phyloP scores from a whole-genome alignment of 768 basidiomycete genomes.

The Suillus weaverae region DNA sequence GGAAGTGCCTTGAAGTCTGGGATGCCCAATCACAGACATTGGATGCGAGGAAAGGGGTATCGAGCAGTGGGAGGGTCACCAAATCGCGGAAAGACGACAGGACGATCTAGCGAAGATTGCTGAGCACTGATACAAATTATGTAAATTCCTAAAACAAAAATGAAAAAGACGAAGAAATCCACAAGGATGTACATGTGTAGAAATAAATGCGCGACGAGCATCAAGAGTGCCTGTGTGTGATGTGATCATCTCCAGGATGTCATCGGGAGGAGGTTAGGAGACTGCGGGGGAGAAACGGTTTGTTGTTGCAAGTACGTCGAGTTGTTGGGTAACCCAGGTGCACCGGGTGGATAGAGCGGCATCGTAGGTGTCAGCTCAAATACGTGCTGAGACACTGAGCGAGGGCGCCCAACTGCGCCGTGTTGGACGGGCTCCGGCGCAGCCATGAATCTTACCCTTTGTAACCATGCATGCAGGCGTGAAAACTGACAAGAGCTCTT shows the following conservation, averaged over 20 bases:
- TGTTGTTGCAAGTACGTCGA: conserved; percentile 50
- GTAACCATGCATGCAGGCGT: too few relatives aligned
- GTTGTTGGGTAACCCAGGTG: conserved; percentile 54
- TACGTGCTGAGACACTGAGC: conserved; percentile 67
- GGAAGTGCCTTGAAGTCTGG: too few relatives aligned
- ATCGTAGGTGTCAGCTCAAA: conserved; percentile 65
- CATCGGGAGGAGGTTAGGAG: conserved; percentile 44
- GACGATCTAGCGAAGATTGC: background rate
- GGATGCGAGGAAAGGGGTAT: too few relatives aligned
- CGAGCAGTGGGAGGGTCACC: too few relatives aligned
- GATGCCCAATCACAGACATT: too few relatives aligned
- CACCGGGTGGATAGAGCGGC: conserved; percentile 34
- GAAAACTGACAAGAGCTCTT: too few relatives aligned
- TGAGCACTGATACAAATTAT: conserved; percentile 10
- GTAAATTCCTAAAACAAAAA: conserved; percentile 8
- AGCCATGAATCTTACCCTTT: too few relatives aligned
- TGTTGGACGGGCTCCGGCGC: conserved; percentile 40
- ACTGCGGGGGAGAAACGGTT: conserved; percentile 54
- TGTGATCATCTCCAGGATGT: conserved; percentile 22
- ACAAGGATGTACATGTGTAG: background rate
- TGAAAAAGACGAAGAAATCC: conserved; percentile 2
- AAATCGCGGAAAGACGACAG: background rate
- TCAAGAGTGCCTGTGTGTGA: background rate
- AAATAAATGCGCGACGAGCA: background rate
- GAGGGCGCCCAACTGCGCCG: conserved; percentile 39